Percentiles rank a stretch among this genome's conserved stretches.
These are phyloP conservation scores for Pseudopyricularia cyperi DNA, from an alignment of 2,329 filamentous ascomycete genomes.

Conservation along the genomic window DNA sequence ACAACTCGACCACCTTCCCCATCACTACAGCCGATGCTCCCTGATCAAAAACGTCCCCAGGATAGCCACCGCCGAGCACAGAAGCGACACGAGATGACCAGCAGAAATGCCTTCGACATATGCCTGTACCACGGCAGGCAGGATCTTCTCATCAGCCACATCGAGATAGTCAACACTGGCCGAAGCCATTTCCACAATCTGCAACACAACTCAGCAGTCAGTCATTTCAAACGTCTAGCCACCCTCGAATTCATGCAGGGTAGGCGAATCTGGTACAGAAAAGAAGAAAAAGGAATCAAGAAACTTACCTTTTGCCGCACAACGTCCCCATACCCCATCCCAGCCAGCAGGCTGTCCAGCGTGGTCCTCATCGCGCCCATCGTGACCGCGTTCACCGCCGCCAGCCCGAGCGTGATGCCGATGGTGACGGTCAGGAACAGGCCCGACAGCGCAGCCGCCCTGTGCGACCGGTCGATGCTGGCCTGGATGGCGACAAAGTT, in stretches of 20 bases:
- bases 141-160: conserved; percentile 4
- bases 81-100: background rate
- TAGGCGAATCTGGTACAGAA: too few species aligned
- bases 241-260: background rate
- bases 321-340: conserved; percentile 9
- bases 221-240: background rate
- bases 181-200: conserved; percentile 6
- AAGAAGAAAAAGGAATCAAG: too few species aligned
- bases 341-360: conserved; percentile 9
- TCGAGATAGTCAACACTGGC: conserved; percentile 9
- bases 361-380: conserved; percentile 11
- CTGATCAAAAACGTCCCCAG: background rate
- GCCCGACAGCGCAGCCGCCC: conserved; percentile 26
- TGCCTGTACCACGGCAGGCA: conserved; percentile 6
- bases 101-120: conserved; percentile 8
- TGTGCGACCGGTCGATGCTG: conserved; percentile 21
- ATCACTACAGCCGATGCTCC: background rate
- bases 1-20: too few species aligned
- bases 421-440: conserved; percentile 24
- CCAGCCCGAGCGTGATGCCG: conserved; percentile 23
- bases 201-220: background rate
- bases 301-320: conserved; percentile 10
- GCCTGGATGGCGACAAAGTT: conserved; percentile 28
- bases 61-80: background rate
- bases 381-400: conserved; percentile 22